phyloP scores from a whole-genome alignment of 345 rosid genomes.

The Nasturtium officinale region DNA sequence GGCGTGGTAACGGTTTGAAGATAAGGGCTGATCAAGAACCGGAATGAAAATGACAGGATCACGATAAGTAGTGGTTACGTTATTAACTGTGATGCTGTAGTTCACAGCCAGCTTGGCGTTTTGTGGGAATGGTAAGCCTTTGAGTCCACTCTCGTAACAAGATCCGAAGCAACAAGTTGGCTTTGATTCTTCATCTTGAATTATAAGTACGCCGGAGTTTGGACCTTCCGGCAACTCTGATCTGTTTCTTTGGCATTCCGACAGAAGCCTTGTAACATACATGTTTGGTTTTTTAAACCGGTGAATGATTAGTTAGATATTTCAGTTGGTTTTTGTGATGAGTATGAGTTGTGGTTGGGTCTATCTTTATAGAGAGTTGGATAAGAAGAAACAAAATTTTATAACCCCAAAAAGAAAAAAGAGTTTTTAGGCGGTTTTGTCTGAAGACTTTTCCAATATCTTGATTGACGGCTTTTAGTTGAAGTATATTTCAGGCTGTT shows the following conservation, averaged over 20 bases:
- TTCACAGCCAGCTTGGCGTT: conserved; percentile 18
- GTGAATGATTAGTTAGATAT: neutral
- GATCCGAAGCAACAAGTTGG: conserved; percentile 55
- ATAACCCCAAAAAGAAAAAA: neutral
- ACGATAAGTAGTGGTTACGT: neutral
- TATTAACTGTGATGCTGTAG: conserved; percentile 1
- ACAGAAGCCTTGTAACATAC: conserved; percentile 46
- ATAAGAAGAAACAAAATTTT: neutral
- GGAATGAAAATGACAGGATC: conserved; percentile 48
- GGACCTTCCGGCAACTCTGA: conserved; percentile 52
- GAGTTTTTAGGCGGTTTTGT: conserved; percentile 5
- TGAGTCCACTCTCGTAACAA: conserved; percentile 24
- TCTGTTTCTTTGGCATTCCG: conserved; percentile 47
- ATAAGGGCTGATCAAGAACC: conserved; percentile 50
- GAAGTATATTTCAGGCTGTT: neutral
- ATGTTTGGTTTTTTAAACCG: conserved; percentile 9
- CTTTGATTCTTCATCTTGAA: conserved; percentile 60
- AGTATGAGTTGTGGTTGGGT: neutral
- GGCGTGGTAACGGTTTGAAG: conserved; percentile 51
- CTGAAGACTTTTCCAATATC: conserved; percentile 26
- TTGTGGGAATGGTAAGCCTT: conserved; percentile 39
- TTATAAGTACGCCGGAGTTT: conserved; percentile 54
- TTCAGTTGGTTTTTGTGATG: conserved; percentile 7
- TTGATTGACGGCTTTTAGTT: conserved; percentile 4
- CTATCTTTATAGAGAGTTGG: neutral